Base-by-base conservation (phyloP, 2,329 filamentous ascomycete species). In the Scopulariopsis brevicaulis region DNA sequence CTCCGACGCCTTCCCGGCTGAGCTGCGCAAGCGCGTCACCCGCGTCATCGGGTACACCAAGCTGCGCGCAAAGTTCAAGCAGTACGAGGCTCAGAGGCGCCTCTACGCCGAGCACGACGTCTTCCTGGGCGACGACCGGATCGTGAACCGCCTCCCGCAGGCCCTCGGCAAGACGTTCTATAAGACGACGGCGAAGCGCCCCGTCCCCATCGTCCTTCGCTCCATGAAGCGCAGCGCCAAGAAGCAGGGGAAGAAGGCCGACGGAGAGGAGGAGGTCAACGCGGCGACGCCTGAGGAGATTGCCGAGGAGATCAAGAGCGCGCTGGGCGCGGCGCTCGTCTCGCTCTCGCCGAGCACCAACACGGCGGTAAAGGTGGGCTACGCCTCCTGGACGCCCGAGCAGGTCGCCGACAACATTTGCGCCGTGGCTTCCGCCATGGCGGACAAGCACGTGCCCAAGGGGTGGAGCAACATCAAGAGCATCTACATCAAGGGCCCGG, bases 131-230 rank as follows among this genome's bases (percentile, higher is more conserved):
- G 94, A 99, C 70, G 89, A 96, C 68, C 81, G 94, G 54, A 88
- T 99, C 65, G 78, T 86, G 67, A 85, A 81, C 69, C 75, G 78
- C 32, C 79, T 97, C 60, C 90, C 92, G 59, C 81, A 83, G 63
- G 77, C 85, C 2, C 83, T 99, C 14, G 94, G 93, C 65, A 97
- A 96, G 77, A 87, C 87, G 1, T 97, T 99, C 72, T 97, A 94
- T 81, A 87, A 91, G 76, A 80, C 76, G 59, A 89, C 86, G 3
- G 73, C 75, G 62, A 97, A 97, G 80, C 82, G 93, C 46, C 94
- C 94, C 11, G 84, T 99, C 59, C 92, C 94, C 28, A 82, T 97
- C 43, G 77, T 80, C 51, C 79, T 97, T 61, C 80, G 77, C 66
- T 71, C 84, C 62, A 22, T 40, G 15, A 32, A 37, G 28, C 79